These are phyloP conservation scores for Phlebiopsis flavidoalba DNA, from an alignment of 768 basidiomycete genomes.

Conservation along the genomic window DNA sequence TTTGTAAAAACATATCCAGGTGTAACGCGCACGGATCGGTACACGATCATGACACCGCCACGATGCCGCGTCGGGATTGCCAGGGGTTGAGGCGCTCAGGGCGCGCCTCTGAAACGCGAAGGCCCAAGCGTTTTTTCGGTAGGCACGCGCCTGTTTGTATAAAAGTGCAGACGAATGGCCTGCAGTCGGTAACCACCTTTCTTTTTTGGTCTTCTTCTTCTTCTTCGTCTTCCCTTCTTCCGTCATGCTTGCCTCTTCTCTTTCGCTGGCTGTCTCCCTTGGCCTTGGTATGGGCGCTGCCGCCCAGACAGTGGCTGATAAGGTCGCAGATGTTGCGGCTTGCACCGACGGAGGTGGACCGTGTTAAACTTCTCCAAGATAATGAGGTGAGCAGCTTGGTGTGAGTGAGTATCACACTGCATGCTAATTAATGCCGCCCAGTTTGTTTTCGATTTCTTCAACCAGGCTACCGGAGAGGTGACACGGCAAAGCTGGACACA, in stretches of 20 bases:
- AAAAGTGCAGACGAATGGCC: not conserved
- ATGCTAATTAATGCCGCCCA: not conserved
- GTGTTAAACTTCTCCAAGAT: constrained; percentile 10
- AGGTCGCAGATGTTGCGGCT: constrained; percentile 5
- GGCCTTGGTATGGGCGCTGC: not conserved
- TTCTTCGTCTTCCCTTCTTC: not conserved
- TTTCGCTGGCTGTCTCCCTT: not conserved
- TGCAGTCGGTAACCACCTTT: not conserved
- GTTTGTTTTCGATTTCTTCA: constrained; percentile 8
- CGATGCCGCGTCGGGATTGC: not conserved
- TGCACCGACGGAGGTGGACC: constrained; percentile 8
- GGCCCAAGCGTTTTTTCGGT: not conserved
- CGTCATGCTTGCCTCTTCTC: constrained; percentile 2
- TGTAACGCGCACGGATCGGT: not conserved
- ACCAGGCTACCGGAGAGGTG: not conserved
- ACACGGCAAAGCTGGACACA: constrained; percentile 21
- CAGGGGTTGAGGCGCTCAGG: not conserved
- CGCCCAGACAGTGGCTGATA: constrained; percentile 2
- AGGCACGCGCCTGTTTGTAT: not conserved
- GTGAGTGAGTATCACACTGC: not conserved
- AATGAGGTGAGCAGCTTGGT: not conserved
- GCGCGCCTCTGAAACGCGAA: not conserved
- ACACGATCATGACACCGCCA: not conserved
- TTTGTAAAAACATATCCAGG: no score
- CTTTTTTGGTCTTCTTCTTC: not conserved